Evolutionary conservation across 371 early-diverging fungal genomes (phyloP), one percentile per base, ranked within the genome.

Genomic region (Gilbertella persicaria): DNA sequence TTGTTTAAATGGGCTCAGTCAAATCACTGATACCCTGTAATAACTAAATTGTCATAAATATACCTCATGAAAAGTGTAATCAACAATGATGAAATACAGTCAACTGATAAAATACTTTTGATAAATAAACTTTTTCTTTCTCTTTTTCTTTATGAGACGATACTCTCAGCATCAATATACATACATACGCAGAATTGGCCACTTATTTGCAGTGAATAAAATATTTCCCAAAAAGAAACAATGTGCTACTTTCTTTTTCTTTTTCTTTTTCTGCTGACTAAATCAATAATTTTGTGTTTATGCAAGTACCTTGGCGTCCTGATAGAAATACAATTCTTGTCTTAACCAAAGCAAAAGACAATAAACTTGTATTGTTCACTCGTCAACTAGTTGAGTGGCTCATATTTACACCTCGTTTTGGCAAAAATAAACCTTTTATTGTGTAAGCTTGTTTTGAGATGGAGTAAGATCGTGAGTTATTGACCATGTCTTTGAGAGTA

Each of bases 281-380:
- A 33, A 33, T 5, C 13, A 8, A 33, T 12, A 33, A 12, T 9
- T 9, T 2, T 12, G 13, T 33, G 33, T 13, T 12, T 33, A n/a
- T n/a, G n/a, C n/a, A n/a, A n/a, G n/a, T n/a, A n/a, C 10, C 24
- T 46, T 55, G 56, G 56, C 79, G 81, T 43, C 59, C 65, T 1
- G 66, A 75, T n/a, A 75, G 77, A 39, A 81, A 84, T 16, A 79
- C 82, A 9, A 80, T 72, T 24, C 13, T 96, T 70, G 80, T 96
- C 29, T 89, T 96, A 9, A 92, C 93, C 14, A 96, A 96, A 71
- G 84, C 90, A 26, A 83, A 83, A 26, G 95, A 96, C 62, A 73
- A 80, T 14, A 73, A 67, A 12, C 68, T 96, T 8, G 75, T 93
- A 2, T 58, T 60, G 23, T 66, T 88, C 45, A 93, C 95, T n/a